Evolutionary conservation across 73 alveolate species (phyloP).

Genomic region (Durusdinium trenchii): DNA sequence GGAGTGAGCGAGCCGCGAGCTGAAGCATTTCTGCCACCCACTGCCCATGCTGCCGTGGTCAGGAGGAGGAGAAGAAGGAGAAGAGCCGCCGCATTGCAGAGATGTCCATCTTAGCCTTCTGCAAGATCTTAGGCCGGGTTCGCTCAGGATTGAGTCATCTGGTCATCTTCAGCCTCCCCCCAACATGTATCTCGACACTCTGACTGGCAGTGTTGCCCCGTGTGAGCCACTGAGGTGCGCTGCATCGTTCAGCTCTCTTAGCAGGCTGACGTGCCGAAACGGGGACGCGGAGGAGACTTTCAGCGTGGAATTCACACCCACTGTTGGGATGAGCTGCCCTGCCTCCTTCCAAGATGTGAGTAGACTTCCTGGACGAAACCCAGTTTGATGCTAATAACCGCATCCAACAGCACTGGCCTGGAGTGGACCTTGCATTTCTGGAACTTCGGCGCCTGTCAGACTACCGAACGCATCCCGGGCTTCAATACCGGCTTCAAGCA

Average conservation of each 20-base stretch:
- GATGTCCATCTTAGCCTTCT: conserved; percentile 93
- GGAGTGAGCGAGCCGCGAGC: no score
- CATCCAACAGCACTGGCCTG: background rate
- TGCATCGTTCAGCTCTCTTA: conserved; percentile 64
- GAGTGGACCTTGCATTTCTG: background rate
- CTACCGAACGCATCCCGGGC: conserved; percentile 89
- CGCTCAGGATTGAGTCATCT: no score
- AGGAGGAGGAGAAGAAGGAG: conserved; percentile 18
- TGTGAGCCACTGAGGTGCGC: conserved; percentile 36
- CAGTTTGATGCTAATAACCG: background rate
- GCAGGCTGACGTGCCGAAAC: conserved; percentile 18
- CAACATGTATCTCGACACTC: background rate
- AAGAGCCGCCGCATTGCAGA: conserved; percentile 48
- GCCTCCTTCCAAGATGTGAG: background rate
- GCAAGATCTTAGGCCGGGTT: conserved; percentile 65
- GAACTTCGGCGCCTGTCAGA: background rate
- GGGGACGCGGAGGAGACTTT: background rate
- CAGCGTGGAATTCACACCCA: background rate
- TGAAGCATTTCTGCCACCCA: no score
- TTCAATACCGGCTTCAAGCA: conserved; percentile 89
- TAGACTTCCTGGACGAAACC: background rate
- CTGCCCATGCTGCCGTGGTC: background rate
- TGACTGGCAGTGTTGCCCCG: background rate
- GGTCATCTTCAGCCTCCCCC: background rate
- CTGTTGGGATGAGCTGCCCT: background rate